Base-by-base conservation (phyloP, 352 stramenopile genomes). In the Globisporangium barbulae region DNA sequence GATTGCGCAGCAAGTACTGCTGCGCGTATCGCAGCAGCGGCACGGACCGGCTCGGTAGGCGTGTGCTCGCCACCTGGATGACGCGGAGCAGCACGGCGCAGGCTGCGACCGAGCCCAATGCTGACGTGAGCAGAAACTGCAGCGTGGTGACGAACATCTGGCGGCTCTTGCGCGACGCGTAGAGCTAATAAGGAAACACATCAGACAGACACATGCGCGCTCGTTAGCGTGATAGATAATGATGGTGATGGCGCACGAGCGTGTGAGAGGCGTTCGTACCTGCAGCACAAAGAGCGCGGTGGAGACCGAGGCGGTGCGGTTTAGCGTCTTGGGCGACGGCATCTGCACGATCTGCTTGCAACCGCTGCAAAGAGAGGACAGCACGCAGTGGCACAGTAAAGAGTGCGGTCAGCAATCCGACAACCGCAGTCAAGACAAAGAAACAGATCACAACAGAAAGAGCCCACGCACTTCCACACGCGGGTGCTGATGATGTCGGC, bases 221-320 rank as follows among this genome's bases (percentile, higher is more conserved):
- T 45, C 13, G 39, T 45, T 45, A 45, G 39, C 19, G 3, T 39
- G 35, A 9, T 12, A 42, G 15, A 3, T 2, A 25, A 39, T 55
- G 28, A 7, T 25, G 33, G 25, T 25, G 17, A 2, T 8, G 21
- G 3, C 5, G 48, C 4, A 8, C 25, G 25, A 28, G 44, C 39
- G 5, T 6, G 3, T 25, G 33, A 45, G 28, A 42, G 1, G 6
- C n/a, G 8, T 35, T 33, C 33, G 25, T 31, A 86, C 73, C 75
- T 88, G 85, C 21, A 92, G 74, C 15, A 86, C 80, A 39, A 94
- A 71, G 28, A 94, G 63, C 15, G 76, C 85, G 39, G 78, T 89
- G 5, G 85, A 94, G 52, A 88, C 74, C 0, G 81, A 80, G 15
- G 83, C 84, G 2, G 85, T 90, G 33, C 81, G 83, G 39, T 92